Evolutionary conservation across 768 basidiomycete species (phyloP).

Genomic region (Leccinum incarnatum): DNA sequence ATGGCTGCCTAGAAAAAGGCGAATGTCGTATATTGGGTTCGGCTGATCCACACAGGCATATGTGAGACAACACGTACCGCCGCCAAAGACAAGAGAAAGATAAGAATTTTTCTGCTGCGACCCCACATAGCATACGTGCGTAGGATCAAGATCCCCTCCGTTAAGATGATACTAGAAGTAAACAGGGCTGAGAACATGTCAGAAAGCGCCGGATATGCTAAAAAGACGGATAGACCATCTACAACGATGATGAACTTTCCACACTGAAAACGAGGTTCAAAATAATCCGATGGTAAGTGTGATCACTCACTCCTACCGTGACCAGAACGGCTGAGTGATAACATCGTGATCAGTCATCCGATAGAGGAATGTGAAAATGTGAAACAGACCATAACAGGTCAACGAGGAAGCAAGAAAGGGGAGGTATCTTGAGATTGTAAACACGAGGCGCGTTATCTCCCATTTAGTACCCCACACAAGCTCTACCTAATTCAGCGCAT

Average conservation of each 20-base stretch:
- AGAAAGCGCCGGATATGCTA: neutral
- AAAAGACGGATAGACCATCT: constrained; percentile 12
- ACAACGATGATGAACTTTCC: constrained; percentile 16
- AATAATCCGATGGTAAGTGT: neutral
- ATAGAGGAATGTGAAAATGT: neutral
- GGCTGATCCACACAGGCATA: too few species aligned
- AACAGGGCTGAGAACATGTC: constrained; percentile 14
- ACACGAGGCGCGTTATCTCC: constrained; percentile 22
- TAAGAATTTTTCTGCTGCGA: constrained; percentile 15
- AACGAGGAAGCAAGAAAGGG: constrained; percentile 18
- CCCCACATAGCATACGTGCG: constrained; percentile 29
- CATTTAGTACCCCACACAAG: constrained; percentile 26
- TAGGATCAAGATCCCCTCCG: constrained; percentile 3
- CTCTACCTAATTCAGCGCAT: constrained; percentile 11
- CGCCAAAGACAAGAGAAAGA: constrained; percentile 17
- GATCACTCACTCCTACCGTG: constrained; percentile 2
- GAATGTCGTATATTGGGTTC: neutral
- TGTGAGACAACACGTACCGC: constrained; percentile 10
- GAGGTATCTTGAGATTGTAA: constrained; percentile 28
- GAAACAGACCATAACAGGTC: constrained; percentile 19
- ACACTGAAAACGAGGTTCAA: constrained; percentile 16
- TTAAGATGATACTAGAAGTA: constrained; percentile 11
- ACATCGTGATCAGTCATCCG: neutral
- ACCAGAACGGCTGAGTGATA: constrained; percentile 10
- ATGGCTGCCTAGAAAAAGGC: constrained; percentile 14